A percentile compares a stretch with the other conserved stretches of the same genome.
Conservation (phyloP, 2,329 filamentous ascomycete species). For the Diaporthe velutina region DNA sequence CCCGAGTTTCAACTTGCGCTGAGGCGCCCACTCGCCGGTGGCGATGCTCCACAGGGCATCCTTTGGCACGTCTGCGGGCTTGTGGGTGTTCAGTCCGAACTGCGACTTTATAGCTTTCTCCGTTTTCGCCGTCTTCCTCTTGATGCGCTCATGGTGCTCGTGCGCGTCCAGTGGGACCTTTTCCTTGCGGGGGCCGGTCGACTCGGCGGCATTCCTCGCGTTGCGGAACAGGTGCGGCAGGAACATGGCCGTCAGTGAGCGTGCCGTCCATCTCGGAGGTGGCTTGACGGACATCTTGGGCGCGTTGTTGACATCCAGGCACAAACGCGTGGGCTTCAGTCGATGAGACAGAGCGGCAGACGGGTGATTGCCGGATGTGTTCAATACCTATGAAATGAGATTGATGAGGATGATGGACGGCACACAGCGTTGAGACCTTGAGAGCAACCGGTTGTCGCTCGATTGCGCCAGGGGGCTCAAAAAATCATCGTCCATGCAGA, state of each 20-base stretch:
- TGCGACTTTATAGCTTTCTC: fast-evolving
- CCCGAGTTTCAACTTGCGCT: not conserved
- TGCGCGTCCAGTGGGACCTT: conserved; percentile 25
- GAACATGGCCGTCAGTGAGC: conserved; percentile 24
- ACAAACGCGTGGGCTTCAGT: not conserved
- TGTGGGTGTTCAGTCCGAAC: not conserved
- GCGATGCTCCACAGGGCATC: not conserved
- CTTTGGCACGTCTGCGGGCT: not conserved
- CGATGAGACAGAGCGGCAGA: not conserved
- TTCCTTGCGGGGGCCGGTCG: not conserved
- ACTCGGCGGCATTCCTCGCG: not conserved
- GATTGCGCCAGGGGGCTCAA: no score
- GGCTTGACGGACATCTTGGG: conserved; percentile 21
- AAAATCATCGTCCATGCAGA: not conserved
- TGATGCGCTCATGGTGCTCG: not conserved
- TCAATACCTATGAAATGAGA: not conserved
- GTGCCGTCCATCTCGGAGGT: conserved; percentile 44
- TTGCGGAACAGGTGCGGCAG: conserved; percentile 28
- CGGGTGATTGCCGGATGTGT: not conserved
- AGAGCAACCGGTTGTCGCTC: not conserved
- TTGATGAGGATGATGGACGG: not conserved
- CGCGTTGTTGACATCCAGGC: no score
- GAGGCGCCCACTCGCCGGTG: conserved; percentile 1
- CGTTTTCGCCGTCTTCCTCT: not conserved
- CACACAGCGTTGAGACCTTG: not conserved